Base-by-base conservation (phyloP, 305 asterid genomes). In the Fraxinus xanthoxyloides region DNA sequence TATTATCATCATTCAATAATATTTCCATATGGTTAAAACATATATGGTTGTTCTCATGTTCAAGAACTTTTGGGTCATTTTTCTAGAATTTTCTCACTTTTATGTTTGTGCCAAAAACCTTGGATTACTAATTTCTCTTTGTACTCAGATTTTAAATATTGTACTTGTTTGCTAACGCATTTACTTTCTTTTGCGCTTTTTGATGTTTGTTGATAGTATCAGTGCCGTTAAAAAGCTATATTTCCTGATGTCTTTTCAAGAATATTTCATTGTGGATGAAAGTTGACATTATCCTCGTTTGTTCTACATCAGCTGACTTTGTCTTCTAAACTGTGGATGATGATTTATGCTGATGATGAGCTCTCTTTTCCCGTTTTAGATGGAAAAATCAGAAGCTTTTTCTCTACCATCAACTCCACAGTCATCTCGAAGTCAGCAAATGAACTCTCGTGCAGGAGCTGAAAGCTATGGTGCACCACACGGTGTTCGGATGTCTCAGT, bases 301-400 rank as follows among this genome's bases (percentile, higher is more conserved):
- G 63, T 54, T 54, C 24, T 54, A 24, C 63, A 54, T 54, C 63
- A 54, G 24, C 23, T n/a, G 63, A 54, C 63, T 26, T 46, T 75
- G 76, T 79, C 79, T 65, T 32, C 75, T 77, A n/a, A 79, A 31
- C 72, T 77, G 72, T 54, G 26, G 30, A 34, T 36, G 31, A 36
- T 63, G 36, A 61, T 59, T 70, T 84, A 77, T 38, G 70, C 70
- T 82, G 61, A 59, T 56, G 51, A 32, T 80, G 38, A 77, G 34
- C 75, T 78, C 38, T 12, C 51, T 7, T 61, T 69, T 54, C 72
- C 46, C 36, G 19, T 88, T 88, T 85, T 83, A 94, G 98, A 93
- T 94, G 98, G 98, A 94, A 79, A 95, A 92, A 80, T 85, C 92
- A 24, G 97, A 89, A 80, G 89, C 84, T 21, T 88, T 90, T 79